phyloP scores from a whole-genome alignment of 2,329 filamentous ascomycete genomes.

The Biscogniauxia marginata region DNA sequence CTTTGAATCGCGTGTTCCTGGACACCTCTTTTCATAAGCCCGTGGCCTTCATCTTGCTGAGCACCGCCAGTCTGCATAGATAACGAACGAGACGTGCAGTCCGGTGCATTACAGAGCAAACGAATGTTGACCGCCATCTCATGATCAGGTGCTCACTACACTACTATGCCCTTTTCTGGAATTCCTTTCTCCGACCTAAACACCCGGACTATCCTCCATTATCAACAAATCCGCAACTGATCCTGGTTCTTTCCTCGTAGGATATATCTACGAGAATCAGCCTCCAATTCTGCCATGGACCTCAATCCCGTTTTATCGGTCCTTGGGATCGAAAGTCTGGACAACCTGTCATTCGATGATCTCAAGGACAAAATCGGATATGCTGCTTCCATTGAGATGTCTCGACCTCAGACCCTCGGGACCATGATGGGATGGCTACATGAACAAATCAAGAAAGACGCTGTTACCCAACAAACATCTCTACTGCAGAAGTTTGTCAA shows the following conservation, averaged over 20 bases:
- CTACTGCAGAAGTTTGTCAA: constrained; percentile 21
- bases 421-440: constrained; percentile 28
- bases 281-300: constrained; percentile 21
- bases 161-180: background rate
- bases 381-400: background rate
- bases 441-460: constrained; percentile 26
- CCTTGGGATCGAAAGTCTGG: constrained; percentile 10
- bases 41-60: background rate
- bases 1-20: no score
- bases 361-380: constrained; percentile 16
- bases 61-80: background rate
- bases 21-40: background rate
- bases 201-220: background rate
- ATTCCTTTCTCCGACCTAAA: background rate
- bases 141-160: background rate
- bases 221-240: background rate
- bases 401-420: constrained; percentile 14
- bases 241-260: background rate
- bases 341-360: constrained; percentile 13
- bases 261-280: background rate
- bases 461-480: constrained; percentile 12
- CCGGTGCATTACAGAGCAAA: background rate
- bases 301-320: background rate
- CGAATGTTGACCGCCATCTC: background rate
- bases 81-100: background rate